These are phyloP conservation scores for Penicillium chermesinum DNA, from an alignment of 495 filamentous ascomycete species.

Conservation along the genomic window DNA sequence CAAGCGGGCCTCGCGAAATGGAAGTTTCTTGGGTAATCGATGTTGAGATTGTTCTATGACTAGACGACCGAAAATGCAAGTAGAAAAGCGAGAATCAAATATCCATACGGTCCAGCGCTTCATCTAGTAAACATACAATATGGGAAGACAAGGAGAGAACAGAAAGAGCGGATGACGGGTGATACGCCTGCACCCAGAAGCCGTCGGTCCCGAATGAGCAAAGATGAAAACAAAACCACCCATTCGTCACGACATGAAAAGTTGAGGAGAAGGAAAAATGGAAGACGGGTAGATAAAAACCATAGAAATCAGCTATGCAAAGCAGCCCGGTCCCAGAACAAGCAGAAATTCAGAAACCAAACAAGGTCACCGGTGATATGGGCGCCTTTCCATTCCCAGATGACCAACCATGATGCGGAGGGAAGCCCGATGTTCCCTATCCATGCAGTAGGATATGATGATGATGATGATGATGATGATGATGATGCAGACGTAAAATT, in stretches of 20 bases:
- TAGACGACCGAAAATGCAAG: constrained; percentile 8
- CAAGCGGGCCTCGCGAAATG: no score
- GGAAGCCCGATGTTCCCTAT: constrained; percentile 9
- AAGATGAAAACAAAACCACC: background rate
- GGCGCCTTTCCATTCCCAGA: constrained; percentile 8
- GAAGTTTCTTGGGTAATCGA: no score
- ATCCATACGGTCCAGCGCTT: constrained; percentile 16
- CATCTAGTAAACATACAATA: constrained; percentile 15
- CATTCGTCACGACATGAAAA: background rate
- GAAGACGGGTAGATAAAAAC: background rate
- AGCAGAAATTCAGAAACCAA: background rate
- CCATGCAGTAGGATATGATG: constrained; percentile 9
- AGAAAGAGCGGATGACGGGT: constrained; percentile 3
- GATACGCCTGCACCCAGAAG: constrained; percentile 6
- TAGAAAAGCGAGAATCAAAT: background rate
- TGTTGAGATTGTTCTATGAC: constrained; percentile 14
- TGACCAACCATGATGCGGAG: constrained; percentile 10
- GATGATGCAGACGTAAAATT: no score
- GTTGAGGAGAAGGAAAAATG: constrained; percentile 1
- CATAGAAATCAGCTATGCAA: constrained; percentile 4
- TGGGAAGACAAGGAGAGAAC: background rate
- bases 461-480: constrained; percentile 1
- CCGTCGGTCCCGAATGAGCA: background rate
- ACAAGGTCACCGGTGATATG: constrained; percentile 1
- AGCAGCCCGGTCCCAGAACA: background rate